Evolutionary conservation across 139 green algal species (phyloP).

Genomic region (Chlorella sp.): DNA sequence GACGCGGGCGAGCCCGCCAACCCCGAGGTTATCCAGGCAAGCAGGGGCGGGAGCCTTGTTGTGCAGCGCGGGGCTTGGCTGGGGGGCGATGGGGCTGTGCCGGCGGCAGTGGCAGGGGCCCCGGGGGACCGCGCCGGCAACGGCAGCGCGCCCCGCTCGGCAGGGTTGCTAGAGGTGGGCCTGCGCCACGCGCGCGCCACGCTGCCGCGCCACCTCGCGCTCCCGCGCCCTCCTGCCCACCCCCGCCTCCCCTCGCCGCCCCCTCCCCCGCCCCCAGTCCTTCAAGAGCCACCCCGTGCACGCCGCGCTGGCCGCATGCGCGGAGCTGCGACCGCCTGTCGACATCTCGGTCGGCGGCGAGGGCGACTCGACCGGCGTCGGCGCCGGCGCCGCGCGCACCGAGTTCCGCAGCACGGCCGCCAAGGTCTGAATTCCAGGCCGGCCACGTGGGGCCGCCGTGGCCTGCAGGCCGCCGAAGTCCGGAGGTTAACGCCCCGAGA

Average conservation of each 20-base stretch:
- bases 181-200: no score
- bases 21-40: slow-evolving; percentile 57
- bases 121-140: no score
- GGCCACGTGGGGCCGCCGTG: neutral
- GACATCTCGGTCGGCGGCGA: slow-evolving; percentile 94
- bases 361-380: slow-evolving; percentile 65
- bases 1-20: slow-evolving; percentile 67
- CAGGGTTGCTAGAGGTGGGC: no score
- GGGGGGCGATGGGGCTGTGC: neutral
- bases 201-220: neutral
- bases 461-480: neutral
- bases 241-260: neutral
- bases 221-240: neutral
- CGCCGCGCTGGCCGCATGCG: slow-evolving; percentile 85
- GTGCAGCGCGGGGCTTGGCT: no score
- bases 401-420: slow-evolving; percentile 71
- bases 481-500: neutral
- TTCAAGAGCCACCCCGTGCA: slow-evolving; percentile 67
- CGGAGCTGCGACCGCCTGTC: slow-evolving; percentile 91
- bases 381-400: slow-evolving; percentile 77
- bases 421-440: neutral
- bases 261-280: slow-evolving; percentile 7
- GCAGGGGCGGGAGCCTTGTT: no score
- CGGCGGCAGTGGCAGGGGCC: neutral
- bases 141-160: no score